Evolutionary conservation across 495 filamentous ascomycete species (phyloP), one percentile per base, ranked within the genome.

Genomic region (Peziza echinospora): DNA sequence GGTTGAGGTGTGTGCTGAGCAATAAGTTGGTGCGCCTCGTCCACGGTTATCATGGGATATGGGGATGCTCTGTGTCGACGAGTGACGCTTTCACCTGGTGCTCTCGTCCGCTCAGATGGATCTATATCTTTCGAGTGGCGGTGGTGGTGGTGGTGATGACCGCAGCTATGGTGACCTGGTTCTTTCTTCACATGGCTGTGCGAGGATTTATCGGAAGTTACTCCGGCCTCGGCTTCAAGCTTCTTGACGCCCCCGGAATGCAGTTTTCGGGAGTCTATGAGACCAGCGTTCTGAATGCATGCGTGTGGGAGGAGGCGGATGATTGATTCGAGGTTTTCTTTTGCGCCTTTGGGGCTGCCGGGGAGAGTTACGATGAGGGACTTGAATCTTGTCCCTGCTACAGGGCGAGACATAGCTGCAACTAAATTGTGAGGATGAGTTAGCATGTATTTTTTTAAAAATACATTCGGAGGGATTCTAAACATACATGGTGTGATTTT

Each of bases 341-440:
- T 78, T 2, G 89, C 89, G n/a, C 85, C 89, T 66, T 93, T 94
- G 1, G 91, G 91, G 2, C 89, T 94, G 21, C 89, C 89, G 0
- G 89, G 89, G 30, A 99, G 68, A 0, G 89, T 96, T 42, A 94
- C 64, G 40, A 99, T 84, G 44, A 99, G 63, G 5, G 84, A 77
- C 50, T 76, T 77, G 50, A 85, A 76, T 24, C 89, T 71, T 9
- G 91, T 78, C 8, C 89, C 89, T 43, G 91, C 91, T 44, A 93
- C 82, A 11, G 89, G 86, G 47, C 89, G 73, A 47, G 89, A 80
- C 89, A 96, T 96, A 65, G 93, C 76, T n/a, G 87, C 91, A 64
- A 96, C 84, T 93, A 51, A 5, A 37, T 19, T 13, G 21, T 16
- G 8, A 7, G 7, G 21, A 1, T 24, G 9, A 22, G 16, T 39